Evolutionary conservation across 129 eudicot genomes (phyloP).

Genomic region (Chrysanthemum makinoi): DNA sequence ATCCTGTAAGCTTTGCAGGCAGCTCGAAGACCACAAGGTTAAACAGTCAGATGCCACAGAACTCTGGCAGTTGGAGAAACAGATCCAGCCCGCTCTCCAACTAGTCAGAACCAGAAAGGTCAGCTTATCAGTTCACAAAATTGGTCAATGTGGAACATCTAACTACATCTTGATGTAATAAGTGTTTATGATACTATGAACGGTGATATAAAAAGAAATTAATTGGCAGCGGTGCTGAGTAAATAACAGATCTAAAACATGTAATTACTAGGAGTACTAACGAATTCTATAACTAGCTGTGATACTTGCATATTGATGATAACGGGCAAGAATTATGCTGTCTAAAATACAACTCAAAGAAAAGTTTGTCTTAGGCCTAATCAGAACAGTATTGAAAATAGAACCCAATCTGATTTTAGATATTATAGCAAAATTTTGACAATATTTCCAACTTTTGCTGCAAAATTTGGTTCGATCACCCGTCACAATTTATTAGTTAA

Average conservation of each 20-base stretch:
- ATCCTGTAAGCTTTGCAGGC: conserved; percentile 17
- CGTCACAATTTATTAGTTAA: background rate
- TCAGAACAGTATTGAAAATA: background rate
- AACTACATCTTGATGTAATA: background rate
- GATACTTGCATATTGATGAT: too few relatives aligned
- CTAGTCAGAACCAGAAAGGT: conserved; percentile 25
- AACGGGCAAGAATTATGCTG: too few relatives aligned
- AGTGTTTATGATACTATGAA: too few relatives aligned
- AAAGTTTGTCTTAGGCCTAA: background rate
- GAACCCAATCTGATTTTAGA: background rate
- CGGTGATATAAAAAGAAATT: too few relatives aligned
- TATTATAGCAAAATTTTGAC: background rate
- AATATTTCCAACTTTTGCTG: background rate
- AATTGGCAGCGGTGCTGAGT: too few relatives aligned
- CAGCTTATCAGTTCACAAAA: background rate
- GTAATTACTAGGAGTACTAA: too few relatives aligned
- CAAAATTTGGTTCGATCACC: background rate
- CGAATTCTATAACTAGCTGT: too few relatives aligned
- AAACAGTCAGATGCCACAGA: conserved; percentile 18
- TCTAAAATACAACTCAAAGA: background rate
- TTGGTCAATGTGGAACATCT: background rate
- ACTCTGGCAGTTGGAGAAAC: conserved; percentile 27
- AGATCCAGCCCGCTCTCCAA: conserved; percentile 15
- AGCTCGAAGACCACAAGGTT: conserved; percentile 25
- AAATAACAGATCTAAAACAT: background rate